These are phyloP conservation scores for Dictyophora rubrovolvata DNA, from an alignment of 768 basidiomycete species.

Conservation along the genomic window DNA sequence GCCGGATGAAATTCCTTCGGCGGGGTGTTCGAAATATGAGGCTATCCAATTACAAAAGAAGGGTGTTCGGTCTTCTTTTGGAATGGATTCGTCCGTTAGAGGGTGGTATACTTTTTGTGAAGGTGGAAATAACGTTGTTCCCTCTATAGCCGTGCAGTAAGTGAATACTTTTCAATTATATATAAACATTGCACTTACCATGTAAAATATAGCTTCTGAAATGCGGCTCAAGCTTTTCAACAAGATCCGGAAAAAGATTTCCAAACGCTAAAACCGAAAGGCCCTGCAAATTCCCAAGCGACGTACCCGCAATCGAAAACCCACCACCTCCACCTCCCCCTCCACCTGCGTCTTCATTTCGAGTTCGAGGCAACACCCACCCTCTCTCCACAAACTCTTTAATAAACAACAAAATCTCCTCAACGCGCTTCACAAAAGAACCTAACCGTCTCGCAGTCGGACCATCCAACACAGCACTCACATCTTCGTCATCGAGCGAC, in stretches of 20 bases:
- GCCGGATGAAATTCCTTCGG: neutral
- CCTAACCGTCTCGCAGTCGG: neutral
- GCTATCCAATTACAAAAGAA: neutral
- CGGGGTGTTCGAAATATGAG: neutral
- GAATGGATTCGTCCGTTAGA: neutral
- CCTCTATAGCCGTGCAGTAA: too few relatives aligned
- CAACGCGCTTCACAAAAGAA: conserved; percentile 21
- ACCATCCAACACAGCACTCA: neutral
- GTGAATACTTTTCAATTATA: too few relatives aligned
- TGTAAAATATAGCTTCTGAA: neutral
- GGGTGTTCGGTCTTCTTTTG: neutral
- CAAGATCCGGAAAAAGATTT: neutral
- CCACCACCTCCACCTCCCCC: conserved; percentile 20
- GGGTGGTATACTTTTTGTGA: neutral
- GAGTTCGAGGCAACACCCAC: conserved; percentile 16
- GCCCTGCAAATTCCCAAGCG: conserved; percentile 20
- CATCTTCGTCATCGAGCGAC: conserved; percentile 22
- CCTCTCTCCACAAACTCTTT: conserved; percentile 21
- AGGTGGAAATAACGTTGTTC: neutral
- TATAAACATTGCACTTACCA: too few relatives aligned
- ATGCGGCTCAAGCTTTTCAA: neutral
- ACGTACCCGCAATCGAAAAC: conserved; percentile 26
- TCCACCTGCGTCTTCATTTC: too few relatives aligned
- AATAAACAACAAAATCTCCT: conserved; percentile 27
- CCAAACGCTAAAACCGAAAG: neutral